A percentile compares a stretch with the other conserved stretches of the same genome.
phyloP scores from a whole-genome alignment of 2,329 filamentous ascomycete genomes.

The Claviceps maximensis region DNA sequence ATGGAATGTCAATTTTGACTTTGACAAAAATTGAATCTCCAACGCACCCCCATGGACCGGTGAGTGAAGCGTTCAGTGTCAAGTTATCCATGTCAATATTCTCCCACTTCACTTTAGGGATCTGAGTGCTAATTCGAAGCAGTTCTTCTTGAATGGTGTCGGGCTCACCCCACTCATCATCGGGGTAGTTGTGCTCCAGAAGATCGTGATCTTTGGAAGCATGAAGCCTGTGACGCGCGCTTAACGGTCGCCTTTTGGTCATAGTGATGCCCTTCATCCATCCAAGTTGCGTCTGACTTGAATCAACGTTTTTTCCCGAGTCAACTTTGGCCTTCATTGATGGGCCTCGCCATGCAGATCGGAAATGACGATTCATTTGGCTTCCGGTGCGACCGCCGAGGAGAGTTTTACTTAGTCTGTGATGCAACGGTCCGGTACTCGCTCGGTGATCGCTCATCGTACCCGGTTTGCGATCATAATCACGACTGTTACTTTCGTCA shows the following conservation, averaged over 20 bases:
- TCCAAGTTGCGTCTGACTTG: constrained; percentile 44
- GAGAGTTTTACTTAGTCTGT: constrained; percentile 31
- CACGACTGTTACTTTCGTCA: constrained; percentile 42
- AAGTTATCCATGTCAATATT: constrained; percentile 50
- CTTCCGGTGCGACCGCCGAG: constrained; percentile 27
- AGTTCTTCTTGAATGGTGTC: constrained; percentile 54
- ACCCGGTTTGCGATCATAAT: constrained; percentile 36
- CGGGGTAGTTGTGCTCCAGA: constrained; percentile 37
- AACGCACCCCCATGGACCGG: constrained; percentile 49
- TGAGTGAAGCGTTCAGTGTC: constrained; percentile 45
- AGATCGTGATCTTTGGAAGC: constrained; percentile 39
- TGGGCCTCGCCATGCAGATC: constrained; percentile 37
- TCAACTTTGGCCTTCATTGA: constrained; percentile 45
- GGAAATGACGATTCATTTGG: constrained; percentile 16
- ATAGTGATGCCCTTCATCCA: constrained; percentile 60
- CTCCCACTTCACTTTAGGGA: constrained; percentile 52
- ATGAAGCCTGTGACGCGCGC: constrained; percentile 28
- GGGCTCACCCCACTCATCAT: constrained; percentile 45
- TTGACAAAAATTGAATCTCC: constrained; percentile 47
- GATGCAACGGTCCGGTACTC: constrained; percentile 26
- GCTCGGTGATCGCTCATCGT: constrained; percentile 50
- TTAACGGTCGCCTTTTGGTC: constrained; percentile 37
- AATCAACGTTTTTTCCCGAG: constrained; percentile 28
- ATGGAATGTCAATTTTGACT: constrained; percentile 46
- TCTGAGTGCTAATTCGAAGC: constrained; percentile 45